Conservation (phyloP, 164 flowering plant species). For the Annona squamosa region DNA sequence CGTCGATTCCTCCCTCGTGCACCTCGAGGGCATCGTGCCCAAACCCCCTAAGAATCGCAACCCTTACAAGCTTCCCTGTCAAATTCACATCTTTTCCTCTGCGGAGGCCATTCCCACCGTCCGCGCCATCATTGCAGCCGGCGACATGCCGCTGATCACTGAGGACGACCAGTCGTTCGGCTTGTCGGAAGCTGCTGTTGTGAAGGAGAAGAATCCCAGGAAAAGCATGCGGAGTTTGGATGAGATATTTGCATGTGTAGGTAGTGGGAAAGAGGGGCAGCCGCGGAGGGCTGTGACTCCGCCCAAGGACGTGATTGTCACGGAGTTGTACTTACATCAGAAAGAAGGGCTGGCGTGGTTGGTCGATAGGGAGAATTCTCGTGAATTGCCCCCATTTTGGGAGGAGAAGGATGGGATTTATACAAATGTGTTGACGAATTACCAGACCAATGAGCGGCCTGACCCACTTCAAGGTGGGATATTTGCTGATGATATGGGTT, state of each 20-base stretch:
- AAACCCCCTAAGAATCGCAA: slow-evolving; percentile 22
- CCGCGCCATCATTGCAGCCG: slow-evolving; percentile 15
- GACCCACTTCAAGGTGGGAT: slow-evolving; percentile 81
- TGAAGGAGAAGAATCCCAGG: slow-evolving; percentile 35
- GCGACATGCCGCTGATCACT: slow-evolving; percentile 46
- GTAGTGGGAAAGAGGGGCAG: slow-evolving; percentile 24
- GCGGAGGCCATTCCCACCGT: slow-evolving; percentile 31
- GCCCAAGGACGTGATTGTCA: slow-evolving; percentile 44
- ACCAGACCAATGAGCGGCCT: slow-evolving; percentile 41
- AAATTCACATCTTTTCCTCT: slow-evolving; percentile 59
- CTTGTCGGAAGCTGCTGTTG: slow-evolving; percentile 52
- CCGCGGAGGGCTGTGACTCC: slow-evolving; percentile 44
- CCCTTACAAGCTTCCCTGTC: slow-evolving; percentile 45
- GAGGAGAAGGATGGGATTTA: slow-evolving; percentile 52
- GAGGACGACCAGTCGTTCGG: slow-evolving; percentile 29
- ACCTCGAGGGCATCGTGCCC: slow-evolving; percentile 61
- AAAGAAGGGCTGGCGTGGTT: slow-evolving; percentile 86
- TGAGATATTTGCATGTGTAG: slow-evolving; percentile 60
- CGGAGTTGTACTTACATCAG: slow-evolving; percentile 67
- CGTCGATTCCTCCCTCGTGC: slow-evolving; percentile 36
- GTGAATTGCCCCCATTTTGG: slow-evolving; percentile 90
- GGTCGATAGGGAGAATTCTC: slow-evolving; percentile 60
- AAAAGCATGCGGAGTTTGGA: slow-evolving; percentile 37
- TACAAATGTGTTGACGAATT: slow-evolving; percentile 69
- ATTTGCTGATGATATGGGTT: slow-evolving; percentile 94